A percentile compares a stretch with the other conserved stretches of the same genome.
Evolutionary conservation across 78 protist genomes (phyloP).

Genomic region (Polysphondylium violaceum): DNA sequence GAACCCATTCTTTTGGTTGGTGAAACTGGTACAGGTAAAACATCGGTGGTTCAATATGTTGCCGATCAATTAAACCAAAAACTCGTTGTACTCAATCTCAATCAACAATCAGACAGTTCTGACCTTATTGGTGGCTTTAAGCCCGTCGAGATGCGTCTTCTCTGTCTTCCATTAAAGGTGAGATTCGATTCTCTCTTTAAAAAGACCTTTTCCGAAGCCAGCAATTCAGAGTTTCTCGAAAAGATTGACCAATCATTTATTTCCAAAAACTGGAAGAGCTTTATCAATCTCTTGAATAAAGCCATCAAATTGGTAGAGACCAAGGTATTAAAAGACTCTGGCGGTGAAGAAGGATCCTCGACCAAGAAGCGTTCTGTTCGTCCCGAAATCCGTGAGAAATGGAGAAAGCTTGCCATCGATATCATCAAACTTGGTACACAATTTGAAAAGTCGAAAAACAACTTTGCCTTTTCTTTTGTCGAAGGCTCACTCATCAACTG

Average conservation of each 20-base stretch:
- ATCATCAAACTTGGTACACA: constrained; percentile 53
- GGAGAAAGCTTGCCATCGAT: constrained; percentile 64
- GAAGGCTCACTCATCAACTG: constrained; percentile 96
- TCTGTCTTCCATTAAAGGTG: constrained; percentile 81
- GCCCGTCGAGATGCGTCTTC: constrained; percentile 93
- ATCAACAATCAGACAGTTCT: constrained; percentile 96
- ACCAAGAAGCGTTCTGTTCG: constrained; percentile 18
- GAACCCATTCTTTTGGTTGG: constrained; percentile 97
- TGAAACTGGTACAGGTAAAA: constrained; percentile 99
- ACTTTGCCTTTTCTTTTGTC: constrained; percentile 94
- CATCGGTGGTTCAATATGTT: constrained; percentile 96
- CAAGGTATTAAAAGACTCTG: constrained; percentile 33
- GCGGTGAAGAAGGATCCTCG: neutral
- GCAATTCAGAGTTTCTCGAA: constrained; percentile 72
- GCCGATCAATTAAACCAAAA: constrained; percentile 84
- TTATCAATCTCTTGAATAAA: constrained; percentile 59
- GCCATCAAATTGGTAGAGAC: constrained; percentile 76
- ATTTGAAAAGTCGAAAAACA: constrained; percentile 40
- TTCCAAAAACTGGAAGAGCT: constrained; percentile 68
- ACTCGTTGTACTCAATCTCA: constrained; percentile 94
- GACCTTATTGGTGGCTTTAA: constrained; percentile 99
- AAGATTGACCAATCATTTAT: constrained; percentile 1
- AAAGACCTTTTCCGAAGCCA: constrained; percentile 77
- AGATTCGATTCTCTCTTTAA: constrained; percentile 78
- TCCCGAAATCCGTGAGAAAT: constrained; percentile 40